Evolutionary conservation across 2,329 filamentous ascomycete genomes (phyloP), one percentile per base, ranked within the genome.

Genomic region (Monosporascus sp.): DNA sequence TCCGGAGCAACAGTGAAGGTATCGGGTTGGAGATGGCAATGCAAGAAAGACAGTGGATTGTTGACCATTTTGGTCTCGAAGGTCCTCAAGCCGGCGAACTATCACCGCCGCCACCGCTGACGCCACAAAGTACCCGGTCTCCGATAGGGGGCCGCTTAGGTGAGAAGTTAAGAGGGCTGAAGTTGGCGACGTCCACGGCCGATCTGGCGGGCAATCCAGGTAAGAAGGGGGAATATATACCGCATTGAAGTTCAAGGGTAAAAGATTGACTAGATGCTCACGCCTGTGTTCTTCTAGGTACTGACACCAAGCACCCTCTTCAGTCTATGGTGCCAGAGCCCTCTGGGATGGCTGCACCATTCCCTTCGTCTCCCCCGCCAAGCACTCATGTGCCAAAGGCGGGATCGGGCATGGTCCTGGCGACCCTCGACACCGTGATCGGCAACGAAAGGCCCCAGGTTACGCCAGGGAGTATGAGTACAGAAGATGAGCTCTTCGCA

Each of bases 11-110:
- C 66, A 80, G 81, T 14, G 91, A 96, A 72, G 88, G 91, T 20
- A 83, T 96, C 19, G 91, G 88, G 2, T 73, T 95, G 52, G 84
- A 90, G 66, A 96, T 96, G 87, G 90, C 87, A 0, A 69, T 90
- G 48, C 84, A 90, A 54, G 91, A 96, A 70, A 89, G 86, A 66
- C 81, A 88, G 61, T 96, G 91, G 91, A 91, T 96, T 50, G 82
- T 90, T 64, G 77, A 85, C 47, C 90, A 91, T 62, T 96, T 96
- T 69, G 87, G 87, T 6, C 75, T 90, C 46, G 43, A 69, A 71
- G 51, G 76, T 70, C 56, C 74, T 70, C 51, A 69, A 56, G 48
- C 59, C 50, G 40, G 46, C 46, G 37, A 65, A 55, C 57, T 62
- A 55, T 58, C 56, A 41, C 52, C 64, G 26, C 60, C 48, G 36